Evolutionary conservation across 345 rosid species (phyloP), one percentile per base, ranked within the genome.

Genomic region (Toxicodendron radicans): DNA sequence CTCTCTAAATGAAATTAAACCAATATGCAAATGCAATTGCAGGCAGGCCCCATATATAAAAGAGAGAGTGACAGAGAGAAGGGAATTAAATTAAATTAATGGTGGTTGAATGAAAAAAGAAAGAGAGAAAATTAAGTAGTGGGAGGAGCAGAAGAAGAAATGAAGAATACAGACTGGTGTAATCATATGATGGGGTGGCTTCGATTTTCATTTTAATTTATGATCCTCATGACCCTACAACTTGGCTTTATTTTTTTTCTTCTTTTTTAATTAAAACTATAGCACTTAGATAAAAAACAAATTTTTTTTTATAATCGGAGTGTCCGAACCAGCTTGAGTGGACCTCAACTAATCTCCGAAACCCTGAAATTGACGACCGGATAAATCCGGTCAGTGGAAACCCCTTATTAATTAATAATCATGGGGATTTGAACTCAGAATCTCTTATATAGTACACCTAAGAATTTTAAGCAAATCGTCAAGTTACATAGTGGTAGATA

Each of bases 81-180:
- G n/a, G 23, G 58, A 12, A 60, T 12, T 24, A 0, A 65, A 69
- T 70, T 33, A 53, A 60, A 65, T 2, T 38, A 24, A 35, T 21
- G 16, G 21, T 20, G 48, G 24, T 59, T 30, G 41, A 59, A 16
- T 11, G 60, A 20, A 32, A 65, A 64, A 65, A 54, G 59, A 53
- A 20, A 14, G 27, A 41, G 13, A 27, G n/a, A 57, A 23, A 72
- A 70, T 10, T n/a, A 1, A 21, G 68, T 78, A 71, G 82, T 77
- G 82, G 82, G 2, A 66, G 62, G 65, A 54, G 84, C 75, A 78
- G 61, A 66, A 54, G 30, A 54, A n/a, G 20, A n/a, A 68, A 66
- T 35, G 30, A 54, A n/a, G 20, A n/a, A 68, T 35, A 70, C 21
- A 70, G 23, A 70, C 21, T 20, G 21, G 51, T 33, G 48, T 38